Base-by-base conservation (phyloP, 345 rosid species). In the Psidium guajava region DNA sequence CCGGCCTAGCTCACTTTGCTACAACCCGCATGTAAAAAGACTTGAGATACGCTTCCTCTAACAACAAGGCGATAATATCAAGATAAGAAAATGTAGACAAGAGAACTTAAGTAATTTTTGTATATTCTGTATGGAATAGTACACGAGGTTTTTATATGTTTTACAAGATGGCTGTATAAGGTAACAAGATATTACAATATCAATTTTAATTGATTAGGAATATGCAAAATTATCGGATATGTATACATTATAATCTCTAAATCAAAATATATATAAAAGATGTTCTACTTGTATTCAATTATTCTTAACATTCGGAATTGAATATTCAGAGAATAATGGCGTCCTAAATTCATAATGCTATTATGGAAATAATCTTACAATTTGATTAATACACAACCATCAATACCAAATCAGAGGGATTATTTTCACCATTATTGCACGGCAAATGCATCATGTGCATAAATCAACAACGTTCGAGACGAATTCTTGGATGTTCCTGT, bases 401-500 rank as follows among this genome's bases (percentile, higher is more conserved):
- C 6, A 36, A 42, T 36, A 20, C 28, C 42, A 36, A 69, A 69
- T 36, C 24, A 32, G 7, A 18, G 22, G 21, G 80, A 69, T 69
- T 36, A 36, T 18, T 36, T 69, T 69, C 47, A 36, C 80, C 80
- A 10, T 28, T 28, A 64, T 64, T 64, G 22, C 44, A 64, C 1
- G 75, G 75, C 44, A 64, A 28, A 64, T 64, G 75, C 44, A 64
- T 64, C 83, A 49, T 49, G 52, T 15, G 54, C 18, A 13, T 16
- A 49, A 81, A 47, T 51, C 12, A 20, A 69, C 25, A 69, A 69
- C 57, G 32, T 82, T 25, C 12, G 88, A 85, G 10, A 90, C 92
- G 82, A 93, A 91, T 56, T 91, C 89, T 3, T 90, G 82, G 5
- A 92, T 88, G 54, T 88, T 91, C 83, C 83, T 86, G 32, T 92